Evolutionary conservation across 352 stramenopile genomes (phyloP), one percentile per base, ranked within the genome.

Genomic region (Phytophthora nicotianae): DNA sequence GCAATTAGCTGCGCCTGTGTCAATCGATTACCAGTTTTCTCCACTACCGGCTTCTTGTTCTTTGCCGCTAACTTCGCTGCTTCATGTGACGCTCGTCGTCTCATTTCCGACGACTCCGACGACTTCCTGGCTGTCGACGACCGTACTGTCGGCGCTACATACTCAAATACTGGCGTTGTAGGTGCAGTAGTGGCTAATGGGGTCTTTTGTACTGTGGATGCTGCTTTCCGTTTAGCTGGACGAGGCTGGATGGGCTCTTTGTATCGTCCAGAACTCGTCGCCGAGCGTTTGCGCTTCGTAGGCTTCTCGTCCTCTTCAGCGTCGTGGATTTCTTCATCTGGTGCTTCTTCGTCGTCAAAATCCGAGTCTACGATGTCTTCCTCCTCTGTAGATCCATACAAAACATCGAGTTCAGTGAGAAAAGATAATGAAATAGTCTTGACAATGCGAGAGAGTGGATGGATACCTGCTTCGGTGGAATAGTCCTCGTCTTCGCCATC

Each of bases 351-450:
- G 4, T 89, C 74, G 50, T 96, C 88, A 67, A 97, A 97, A 61
- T 97, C 89, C 50, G 82, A 88, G 63, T 97, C 89, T 13, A 95
- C 87, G 20, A 93, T 62, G 50, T 97, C 89, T 37, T 93, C 88
- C 59, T 97, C 87, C 80, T 96, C 89, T 93, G 50, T 8, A 62
- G 11, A 38, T 43, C 0, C 14, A 45, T 41, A 62, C 47, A 56
- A 32, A 16, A 2, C 27, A 60, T 9, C 47, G 20, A 23, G 37
- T 62, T 46, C n/a, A 60, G 33, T 4, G 2, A 3, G 20, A 51
- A 27, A 50, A 46, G 0, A 0, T 16, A 52, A 13, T 11, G 19
- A 10, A 32, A 38, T 21, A 27, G 11, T 40, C 0, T 3, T 52
- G 13, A 37, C 38, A 47, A 29, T 21, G 38, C 40, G 1, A 29